These are phyloP conservation scores for Phellinidium pouzarii DNA, from an alignment of 1,284 basidiomycete genomes.

Conservation along the genomic window DNA sequence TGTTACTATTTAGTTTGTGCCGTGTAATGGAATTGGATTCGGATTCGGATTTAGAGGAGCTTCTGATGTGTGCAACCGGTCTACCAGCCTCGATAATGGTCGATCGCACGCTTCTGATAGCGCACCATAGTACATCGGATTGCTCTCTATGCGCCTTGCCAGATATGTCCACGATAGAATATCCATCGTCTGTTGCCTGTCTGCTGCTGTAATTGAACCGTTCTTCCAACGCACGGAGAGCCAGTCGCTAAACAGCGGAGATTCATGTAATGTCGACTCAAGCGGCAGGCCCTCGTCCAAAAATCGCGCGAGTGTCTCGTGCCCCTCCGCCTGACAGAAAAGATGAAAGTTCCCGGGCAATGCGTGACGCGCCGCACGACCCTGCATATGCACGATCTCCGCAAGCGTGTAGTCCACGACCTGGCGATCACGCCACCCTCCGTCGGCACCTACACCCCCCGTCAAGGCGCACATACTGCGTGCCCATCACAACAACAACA, in stretches of 20 bases:
- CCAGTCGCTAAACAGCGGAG: slow-evolving; percentile 47
- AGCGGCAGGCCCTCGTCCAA: slow-evolving; percentile 83
- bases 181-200: slow-evolving; percentile 71
- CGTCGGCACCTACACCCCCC: slow-evolving; percentile 26
- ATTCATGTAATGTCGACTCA: slow-evolving; percentile 72
- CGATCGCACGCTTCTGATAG: slow-evolving; percentile 37
- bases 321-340: slow-evolving; percentile 81
- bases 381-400: slow-evolving; percentile 90
- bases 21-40: background rate
- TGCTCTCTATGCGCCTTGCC: slow-evolving; percentile 61
- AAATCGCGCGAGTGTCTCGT: slow-evolving; percentile 75
- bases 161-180: slow-evolving; percentile 80
- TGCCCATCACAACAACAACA: slow-evolving; percentile 86
- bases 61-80: slow-evolving; percentile 38
- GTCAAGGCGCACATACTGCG: slow-evolving; percentile 68
- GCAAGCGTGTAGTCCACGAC: slow-evolving; percentile 73
- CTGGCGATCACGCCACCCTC: slow-evolving; percentile 51
- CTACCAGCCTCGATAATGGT: slow-evolving; percentile 66
- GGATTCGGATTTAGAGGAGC: background rate
- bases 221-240: slow-evolving; percentile 35
- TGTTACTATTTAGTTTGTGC: background rate
- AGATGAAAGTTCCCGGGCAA: slow-evolving; percentile 69
- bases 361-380: slow-evolving; percentile 66
- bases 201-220: slow-evolving; percentile 32
- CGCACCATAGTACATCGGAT: slow-evolving; percentile 85